A percentile compares a stretch with the other conserved stretches of the same genome.
Evolutionary conservation across 768 basidiomycete genomes (phyloP).

Genomic region (Rubroboletus pulcherrimus): DNA sequence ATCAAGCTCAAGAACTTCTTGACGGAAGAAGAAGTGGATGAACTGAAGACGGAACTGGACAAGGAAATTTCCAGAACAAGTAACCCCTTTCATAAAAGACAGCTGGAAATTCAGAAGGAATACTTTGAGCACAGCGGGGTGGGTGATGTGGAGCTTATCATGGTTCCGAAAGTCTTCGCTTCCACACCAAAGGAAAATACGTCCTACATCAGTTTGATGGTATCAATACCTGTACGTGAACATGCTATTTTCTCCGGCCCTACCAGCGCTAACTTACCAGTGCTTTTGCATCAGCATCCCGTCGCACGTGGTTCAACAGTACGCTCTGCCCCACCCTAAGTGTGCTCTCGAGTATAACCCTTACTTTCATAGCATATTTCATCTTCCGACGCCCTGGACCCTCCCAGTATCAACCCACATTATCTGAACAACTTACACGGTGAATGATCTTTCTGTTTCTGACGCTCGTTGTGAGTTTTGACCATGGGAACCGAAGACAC

Average conservation of each 20-base stretch:
- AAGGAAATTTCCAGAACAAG: constrained; percentile 1
- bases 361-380: constrained; percentile 10
- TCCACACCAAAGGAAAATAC: constrained; percentile 4
- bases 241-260: not conserved
- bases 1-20: constrained; percentile 17
- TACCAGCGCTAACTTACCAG: not conserved
- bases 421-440: constrained; percentile 15
- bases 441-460: not conserved
- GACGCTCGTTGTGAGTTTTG: not conserved
- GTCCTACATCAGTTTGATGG: constrained; percentile 11
- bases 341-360: not conserved
- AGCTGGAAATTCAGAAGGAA: constrained; percentile 10
- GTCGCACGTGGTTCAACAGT: constrained; percentile 18
- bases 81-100: constrained; percentile 10
- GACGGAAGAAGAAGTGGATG: constrained; percentile 5
- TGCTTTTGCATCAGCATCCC: constrained; percentile 8
- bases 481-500: constrained; percentile 3
- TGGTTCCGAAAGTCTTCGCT: constrained; percentile 14
- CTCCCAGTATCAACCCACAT: constrained; percentile 12
- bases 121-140: constrained; percentile 4
- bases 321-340: not conserved
- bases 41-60: constrained; percentile 12
- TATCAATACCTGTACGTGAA: constrained; percentile 10
- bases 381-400: constrained; percentile 9
- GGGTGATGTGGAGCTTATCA: constrained; percentile 17